Percentiles rank a stretch among this genome's conserved stretches.
Evolutionary conservation across 2,329 filamentous ascomycete genomes (phyloP).

Genomic region (Achaetomium macrosporum): DNA sequence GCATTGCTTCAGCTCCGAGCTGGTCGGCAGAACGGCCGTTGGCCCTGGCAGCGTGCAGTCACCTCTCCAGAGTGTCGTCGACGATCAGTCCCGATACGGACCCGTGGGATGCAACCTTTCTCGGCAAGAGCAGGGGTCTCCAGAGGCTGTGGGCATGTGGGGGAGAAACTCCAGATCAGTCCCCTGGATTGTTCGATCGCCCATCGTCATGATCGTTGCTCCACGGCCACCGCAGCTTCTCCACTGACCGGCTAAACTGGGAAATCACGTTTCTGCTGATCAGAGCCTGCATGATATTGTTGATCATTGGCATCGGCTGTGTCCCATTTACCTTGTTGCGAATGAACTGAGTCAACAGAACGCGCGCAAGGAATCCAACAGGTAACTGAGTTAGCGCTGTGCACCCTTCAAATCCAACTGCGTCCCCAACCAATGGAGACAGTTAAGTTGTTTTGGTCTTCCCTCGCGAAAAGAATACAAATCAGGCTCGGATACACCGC

Average conservation of each 20-base stretch:
- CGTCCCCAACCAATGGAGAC: not conserved
- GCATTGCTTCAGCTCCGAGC: not conserved
- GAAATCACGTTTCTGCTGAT: not conserved
- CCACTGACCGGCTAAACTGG: not conserved
- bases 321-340: too few species aligned
- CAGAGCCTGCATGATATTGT: not conserved
- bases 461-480: too few species aligned
- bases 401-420: not conserved
- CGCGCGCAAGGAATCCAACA: too few species aligned
- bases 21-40: not conserved
- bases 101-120: constrained; percentile 3
- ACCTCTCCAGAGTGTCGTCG: not conserved
- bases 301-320: not conserved
- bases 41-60: not conserved
- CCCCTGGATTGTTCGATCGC: not conserved
- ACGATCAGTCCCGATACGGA: constrained; percentile 8
- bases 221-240: not conserved
- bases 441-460: not conserved
- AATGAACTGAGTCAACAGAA: too few species aligned
- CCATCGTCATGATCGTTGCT: constrained; percentile 1
- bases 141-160: not conserved
- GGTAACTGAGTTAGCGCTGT: too few species aligned
- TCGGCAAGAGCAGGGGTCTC: constrained; percentile 5
- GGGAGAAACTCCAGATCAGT: not conserved
- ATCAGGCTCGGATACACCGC: too few species aligned